Evolutionary conservation across 2,329 filamentous ascomycete genomes (phyloP).

Genomic region (Claviceps arundinis): DNA sequence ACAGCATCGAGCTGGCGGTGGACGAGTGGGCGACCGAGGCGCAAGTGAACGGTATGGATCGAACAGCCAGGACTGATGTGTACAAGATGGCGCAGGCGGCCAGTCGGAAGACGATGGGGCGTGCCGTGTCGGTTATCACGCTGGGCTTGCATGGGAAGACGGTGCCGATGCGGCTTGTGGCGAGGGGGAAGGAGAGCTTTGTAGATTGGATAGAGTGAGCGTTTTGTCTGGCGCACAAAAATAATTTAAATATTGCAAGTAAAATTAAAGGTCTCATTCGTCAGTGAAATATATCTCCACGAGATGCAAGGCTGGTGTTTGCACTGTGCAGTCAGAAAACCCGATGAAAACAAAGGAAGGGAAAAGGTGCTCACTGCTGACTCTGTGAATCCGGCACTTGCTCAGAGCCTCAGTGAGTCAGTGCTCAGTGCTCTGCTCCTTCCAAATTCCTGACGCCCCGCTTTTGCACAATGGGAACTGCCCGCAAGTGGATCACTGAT

Average conservation of each 20-base stretch:
- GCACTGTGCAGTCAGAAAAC: no score
- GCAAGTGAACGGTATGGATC: slow-evolving; percentile 38
- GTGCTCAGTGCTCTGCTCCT: no score
- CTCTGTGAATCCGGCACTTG: no score
- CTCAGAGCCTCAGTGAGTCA: no score
- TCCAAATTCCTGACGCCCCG: no score
- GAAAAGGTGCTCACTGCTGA: no score
- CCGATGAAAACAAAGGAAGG: no score
- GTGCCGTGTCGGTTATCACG: slow-evolving; percentile 53
- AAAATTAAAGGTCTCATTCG: no score
- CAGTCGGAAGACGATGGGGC: slow-evolving; percentile 36
- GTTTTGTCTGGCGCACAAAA: background rate
- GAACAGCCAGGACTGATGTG: slow-evolving; percentile 31
- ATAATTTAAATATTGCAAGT: background rate
- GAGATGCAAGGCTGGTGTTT: no score
- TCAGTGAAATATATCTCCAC: no score
- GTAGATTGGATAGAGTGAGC: slow-evolving; percentile 23
- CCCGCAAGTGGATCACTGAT: background rate
- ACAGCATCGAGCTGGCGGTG: slow-evolving; percentile 59
- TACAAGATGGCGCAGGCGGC: slow-evolving; percentile 49
- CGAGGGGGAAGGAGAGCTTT: slow-evolving; percentile 58
- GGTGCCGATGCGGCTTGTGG: slow-evolving; percentile 56
- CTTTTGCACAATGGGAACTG: no score
- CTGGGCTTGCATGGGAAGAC: slow-evolving; percentile 51
- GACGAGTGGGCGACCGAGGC: slow-evolving; percentile 42